Conservation (phyloP, 805 yeast genomes). For the Metschnikowia santaceciliae region DNA sequence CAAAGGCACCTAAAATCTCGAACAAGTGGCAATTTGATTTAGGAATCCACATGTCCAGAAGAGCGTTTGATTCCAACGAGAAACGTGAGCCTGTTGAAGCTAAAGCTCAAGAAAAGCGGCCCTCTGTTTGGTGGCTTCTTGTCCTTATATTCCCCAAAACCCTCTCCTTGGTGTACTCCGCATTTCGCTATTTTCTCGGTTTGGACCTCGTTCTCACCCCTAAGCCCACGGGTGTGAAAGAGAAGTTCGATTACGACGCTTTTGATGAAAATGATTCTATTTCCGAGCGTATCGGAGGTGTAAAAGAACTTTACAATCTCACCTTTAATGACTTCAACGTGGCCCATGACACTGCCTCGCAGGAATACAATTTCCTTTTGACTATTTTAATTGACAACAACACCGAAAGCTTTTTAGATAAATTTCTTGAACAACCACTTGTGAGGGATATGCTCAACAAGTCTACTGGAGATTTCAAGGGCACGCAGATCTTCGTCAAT, state of each 20-base stretch:
- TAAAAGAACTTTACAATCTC: constrained; percentile 10
- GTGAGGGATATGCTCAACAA: constrained; percentile 21
- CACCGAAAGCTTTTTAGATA: constrained; percentile 16
- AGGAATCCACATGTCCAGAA: constrained; percentile 35
- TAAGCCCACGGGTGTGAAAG: background rate
- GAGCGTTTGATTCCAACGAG: constrained; percentile 11
- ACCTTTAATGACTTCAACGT: constrained; percentile 25
- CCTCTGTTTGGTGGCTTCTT: constrained; percentile 41
- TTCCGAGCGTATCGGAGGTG: background rate
- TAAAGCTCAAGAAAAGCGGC: constrained; percentile 12
- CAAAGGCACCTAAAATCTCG: constrained; percentile 38
- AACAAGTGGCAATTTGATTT: constrained; percentile 41
- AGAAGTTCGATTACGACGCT: constrained; percentile 24
- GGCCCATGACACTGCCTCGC: constrained; percentile 25
- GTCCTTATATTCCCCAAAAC: constrained; percentile 55
- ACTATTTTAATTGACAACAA: constrained; percentile 29
- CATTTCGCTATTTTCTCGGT: constrained; percentile 25
- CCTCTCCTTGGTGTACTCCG: constrained; percentile 39
- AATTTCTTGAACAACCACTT: constrained; percentile 12
- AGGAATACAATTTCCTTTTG: constrained; percentile 30
- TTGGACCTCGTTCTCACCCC: constrained; percentile 21
- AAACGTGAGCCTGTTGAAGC: constrained; percentile 2
- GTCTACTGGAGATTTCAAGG: constrained; percentile 24
- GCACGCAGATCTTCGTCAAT: constrained; percentile 26
- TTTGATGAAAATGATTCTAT: constrained; percentile 20